phyloP scores from a whole-genome alignment of 345 rosid species.

The Citrus sinensis region DNA sequence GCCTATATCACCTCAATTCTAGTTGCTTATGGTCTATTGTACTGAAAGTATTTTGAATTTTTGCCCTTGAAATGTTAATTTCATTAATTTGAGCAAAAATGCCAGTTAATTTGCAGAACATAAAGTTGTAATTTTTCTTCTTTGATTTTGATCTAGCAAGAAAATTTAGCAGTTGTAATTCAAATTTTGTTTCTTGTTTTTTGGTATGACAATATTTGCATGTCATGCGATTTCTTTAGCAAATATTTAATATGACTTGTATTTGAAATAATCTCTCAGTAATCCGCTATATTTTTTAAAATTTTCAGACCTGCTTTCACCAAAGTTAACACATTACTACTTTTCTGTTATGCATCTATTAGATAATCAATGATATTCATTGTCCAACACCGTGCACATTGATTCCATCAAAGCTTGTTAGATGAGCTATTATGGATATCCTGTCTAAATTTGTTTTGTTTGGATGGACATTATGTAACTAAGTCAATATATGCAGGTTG shows the following conservation, averaged over 20 bases:
- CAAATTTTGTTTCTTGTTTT: not conserved
- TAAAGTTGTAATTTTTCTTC: no score
- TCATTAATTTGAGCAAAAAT: no score
- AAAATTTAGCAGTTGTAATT: not conserved
- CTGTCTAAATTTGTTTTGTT: not conserved
- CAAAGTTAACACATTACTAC: not conserved
- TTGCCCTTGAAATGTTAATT: no score
- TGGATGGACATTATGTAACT: not conserved
- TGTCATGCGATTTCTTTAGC: not conserved
- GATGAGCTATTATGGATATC: not conserved
- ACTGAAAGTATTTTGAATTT: no score
- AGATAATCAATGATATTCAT: not conserved
- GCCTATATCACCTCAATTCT: not conserved
- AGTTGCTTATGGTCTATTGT: not conserved
- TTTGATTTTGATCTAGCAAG: not conserved
- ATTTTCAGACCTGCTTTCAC: not conserved
- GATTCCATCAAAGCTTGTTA: not conserved
- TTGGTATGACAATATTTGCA: not conserved
- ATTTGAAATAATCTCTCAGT: not conserved
- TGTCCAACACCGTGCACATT: not conserved
- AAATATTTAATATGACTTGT: not conserved
- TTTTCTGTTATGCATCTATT: not conserved
- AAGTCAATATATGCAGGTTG: constrained; percentile 51
- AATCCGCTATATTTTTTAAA: not conserved
- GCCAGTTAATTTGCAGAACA: not conserved